Base-by-base conservation (phyloP, 306 rosid species). In the Crataegus laevigata region DNA sequence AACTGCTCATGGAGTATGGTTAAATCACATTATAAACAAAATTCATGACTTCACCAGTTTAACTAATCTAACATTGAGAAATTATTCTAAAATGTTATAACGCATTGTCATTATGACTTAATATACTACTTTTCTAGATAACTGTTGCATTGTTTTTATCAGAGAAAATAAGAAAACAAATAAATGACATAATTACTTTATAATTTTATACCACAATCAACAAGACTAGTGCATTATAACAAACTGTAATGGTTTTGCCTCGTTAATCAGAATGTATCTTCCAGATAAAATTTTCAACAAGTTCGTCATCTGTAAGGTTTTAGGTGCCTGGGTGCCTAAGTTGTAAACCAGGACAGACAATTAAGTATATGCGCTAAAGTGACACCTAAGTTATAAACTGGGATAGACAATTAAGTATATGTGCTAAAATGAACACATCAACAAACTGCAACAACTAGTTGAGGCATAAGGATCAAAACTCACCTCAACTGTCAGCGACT, bases 401-500 rank as follows among this genome's bases (percentile, higher is more conserved):
- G 17, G 66, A 13, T 3, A 12, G 30, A 40, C 43, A 40, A 40
- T 40, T 40, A 40, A 40, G 43, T 57, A 57, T n/a, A 57, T 57
- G 66, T 22, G 52, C 75, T 52, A 59, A 71, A 72, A 66, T 42
- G 51, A 71, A 50, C 61, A 58, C 36, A 65, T 58, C 25, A 21
- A 24, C 54, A 29, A 57, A 26, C 38, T 52, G 26, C 32, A 25
- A 71, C 68, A 68, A 32, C 60, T 28, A 30, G 15, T 38, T 42
- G 62, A 65, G 6, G 18, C 15, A 50, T 8, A 68, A 75, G 71
- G 25, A 42, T 24, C 57, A 64, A 65, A 71, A 77, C 28, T 84
- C 71, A 87, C 90, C 90, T 87, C 90, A 68, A 87, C 64, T 42
- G 90, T 87, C 63, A 87, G 71, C 7, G 90, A 77, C 11, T 72